Evolutionary conservation across 352 stramenopile species (phyloP).

Genomic region (Phytopythium helicoides): DNA sequence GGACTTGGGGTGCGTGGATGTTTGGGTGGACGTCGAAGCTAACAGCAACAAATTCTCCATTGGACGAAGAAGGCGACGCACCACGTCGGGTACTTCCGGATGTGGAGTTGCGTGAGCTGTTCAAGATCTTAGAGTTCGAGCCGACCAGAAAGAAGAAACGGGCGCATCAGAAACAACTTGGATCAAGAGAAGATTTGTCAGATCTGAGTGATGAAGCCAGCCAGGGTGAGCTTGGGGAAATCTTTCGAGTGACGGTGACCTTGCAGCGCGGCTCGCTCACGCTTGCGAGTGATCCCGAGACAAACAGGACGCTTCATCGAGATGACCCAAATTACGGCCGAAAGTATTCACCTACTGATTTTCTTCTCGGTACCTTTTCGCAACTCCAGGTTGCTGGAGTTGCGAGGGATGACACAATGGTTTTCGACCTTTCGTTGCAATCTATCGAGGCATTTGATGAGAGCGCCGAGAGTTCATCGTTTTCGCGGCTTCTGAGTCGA

Average conservation of each 20-base stretch:
- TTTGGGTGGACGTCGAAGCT: constrained; percentile 84
- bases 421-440: constrained; percentile 83
- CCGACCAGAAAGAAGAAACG: constrained; percentile 64
- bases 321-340: constrained; percentile 62
- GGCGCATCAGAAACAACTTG: constrained; percentile 30
- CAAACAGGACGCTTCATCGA: constrained; percentile 54
- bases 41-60: constrained; percentile 24
- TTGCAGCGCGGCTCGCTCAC: constrained; percentile 76
- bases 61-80: constrained; percentile 17
- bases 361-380: constrained; percentile 74
- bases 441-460: constrained; percentile 86
- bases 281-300: constrained; percentile 70
- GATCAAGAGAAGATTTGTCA: constrained; percentile 16
- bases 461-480: constrained; percentile 79
- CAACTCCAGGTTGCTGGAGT: constrained; percentile 75
- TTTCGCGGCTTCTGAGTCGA: constrained; percentile 74
- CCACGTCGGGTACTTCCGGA: constrained; percentile 64
- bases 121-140: constrained; percentile 85
- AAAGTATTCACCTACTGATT: constrained; percentile 73
- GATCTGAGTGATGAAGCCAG: constrained; percentile 28
- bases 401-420: constrained; percentile 61
- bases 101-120: constrained; percentile 82
- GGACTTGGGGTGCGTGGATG: constrained; percentile 83
- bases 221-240: constrained; percentile 38
- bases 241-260: constrained; percentile 70